phyloP scores from a whole-genome alignment of 768 basidiomycete genomes.

The Pisolithus marmoratus region DNA sequence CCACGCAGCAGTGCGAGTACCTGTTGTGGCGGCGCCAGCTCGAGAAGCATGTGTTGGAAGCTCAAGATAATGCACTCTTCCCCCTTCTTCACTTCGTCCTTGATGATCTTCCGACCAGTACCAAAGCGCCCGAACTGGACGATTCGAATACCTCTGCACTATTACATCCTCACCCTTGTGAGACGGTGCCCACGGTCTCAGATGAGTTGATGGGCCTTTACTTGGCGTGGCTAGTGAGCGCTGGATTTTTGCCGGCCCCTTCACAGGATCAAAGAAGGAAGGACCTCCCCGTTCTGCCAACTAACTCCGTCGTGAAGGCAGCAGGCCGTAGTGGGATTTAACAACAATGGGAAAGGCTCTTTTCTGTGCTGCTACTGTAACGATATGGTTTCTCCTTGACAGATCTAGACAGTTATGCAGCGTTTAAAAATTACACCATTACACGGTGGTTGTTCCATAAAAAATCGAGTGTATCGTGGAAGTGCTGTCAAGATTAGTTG shows the following conservation, averaged over 20 bases:
- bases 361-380: too few species aligned
- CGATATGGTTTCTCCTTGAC: too few species aligned
- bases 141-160: conserved; percentile 77
- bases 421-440: too few species aligned
- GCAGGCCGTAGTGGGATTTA: conserved; percentile 63
- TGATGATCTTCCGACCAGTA: conserved; percentile 95
- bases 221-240: conserved; percentile 85
- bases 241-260: conserved; percentile 71
- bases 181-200: conserved; percentile 56
- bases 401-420: too few species aligned
- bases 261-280: conserved; percentile 33
- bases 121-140: conserved; percentile 87
- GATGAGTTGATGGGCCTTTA: conserved; percentile 79
- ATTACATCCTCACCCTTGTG: conserved; percentile 36
- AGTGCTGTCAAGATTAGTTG: too few species aligned
- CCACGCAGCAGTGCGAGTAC: conserved; percentile 77
- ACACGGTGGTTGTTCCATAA: too few species aligned
- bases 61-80: conserved; percentile 95
- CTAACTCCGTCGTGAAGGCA: conserved; percentile 44
- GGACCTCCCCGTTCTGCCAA: conserved; percentile 42
- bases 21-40: conserved; percentile 86
- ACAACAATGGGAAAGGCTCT: neutral
- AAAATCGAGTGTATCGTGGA: too few species aligned
- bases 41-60: conserved; percentile 92
- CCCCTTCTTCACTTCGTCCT: conserved; percentile 95